Evolutionary conservation across 257 asterid species (phyloP).

Genomic region (Fraxinus pennsylvanica): DNA sequence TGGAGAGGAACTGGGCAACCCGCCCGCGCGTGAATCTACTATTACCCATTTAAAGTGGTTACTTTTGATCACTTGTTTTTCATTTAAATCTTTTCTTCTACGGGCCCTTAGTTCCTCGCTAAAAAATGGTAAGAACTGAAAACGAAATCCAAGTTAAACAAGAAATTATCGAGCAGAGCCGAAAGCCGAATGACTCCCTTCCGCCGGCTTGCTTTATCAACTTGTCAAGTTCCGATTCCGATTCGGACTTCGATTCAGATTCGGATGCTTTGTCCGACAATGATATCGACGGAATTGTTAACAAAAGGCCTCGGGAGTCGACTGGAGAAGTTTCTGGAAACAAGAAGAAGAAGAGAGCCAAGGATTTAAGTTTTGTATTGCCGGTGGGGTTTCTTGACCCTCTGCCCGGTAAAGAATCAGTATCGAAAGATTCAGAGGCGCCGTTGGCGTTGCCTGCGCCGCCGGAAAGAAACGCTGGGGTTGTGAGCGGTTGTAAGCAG

Average conservation of each 20-base stretch:
- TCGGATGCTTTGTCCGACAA: conserved; percentile 26
- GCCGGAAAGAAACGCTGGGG: conserved; percentile 10
- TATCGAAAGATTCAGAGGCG: neutral
- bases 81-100: neutral
- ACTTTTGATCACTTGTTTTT: neutral
- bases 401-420: conserved; percentile 42
- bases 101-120: neutral
- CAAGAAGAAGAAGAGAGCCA: conserved; percentile 49
- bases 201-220: conserved; percentile 29
- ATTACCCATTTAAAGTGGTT: neutral
- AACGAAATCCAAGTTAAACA: conserved; percentile 33
- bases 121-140: conserved; percentile 31
- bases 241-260: conserved; percentile 29
- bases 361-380: conserved; percentile 34
- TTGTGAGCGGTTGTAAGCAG: conserved; percentile 45
- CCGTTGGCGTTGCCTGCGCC: conserved; percentile 36
- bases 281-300: conserved; percentile 4
- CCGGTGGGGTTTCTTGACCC: conserved; percentile 87
- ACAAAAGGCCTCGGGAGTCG: conserved; percentile 13
- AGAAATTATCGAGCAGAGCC: conserved; percentile 29
- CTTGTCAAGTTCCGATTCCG: conserved; percentile 46
- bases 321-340: conserved; percentile 1
- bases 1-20: neutral
- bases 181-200: neutral
- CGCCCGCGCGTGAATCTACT: neutral